Evolutionary conservation across 2,329 filamentous ascomycete genomes (phyloP), one percentile per base, ranked within the genome.

Genomic region (Botrytis squamosa): DNA sequence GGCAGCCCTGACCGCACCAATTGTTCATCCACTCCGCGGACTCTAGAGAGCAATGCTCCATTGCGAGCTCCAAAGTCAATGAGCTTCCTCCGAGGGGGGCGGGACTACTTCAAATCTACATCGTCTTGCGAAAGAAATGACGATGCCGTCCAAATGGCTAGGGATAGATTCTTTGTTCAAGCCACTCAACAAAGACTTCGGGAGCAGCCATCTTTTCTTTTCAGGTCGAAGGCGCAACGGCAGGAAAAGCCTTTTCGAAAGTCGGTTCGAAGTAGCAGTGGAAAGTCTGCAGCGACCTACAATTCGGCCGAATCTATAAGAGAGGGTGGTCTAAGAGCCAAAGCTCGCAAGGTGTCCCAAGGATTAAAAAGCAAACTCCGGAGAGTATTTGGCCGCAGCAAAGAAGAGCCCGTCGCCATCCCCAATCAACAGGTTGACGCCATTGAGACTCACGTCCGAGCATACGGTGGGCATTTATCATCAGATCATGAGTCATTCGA

Each of bases 311-410:
- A 25, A 68, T 72, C 29, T 75, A 73, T 60, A 4, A 83, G 81
- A 55, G 79, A 83, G 33, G 80, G 80, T 7, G 81, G 81, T 6
- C 77, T 90, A 42, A 85, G 84, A 64, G 82, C 83, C 44, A 89
- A 86, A 69, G 87, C 88, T 18, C 85, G 91, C 38, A 90, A 89
- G 46, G 88, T 90, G 22, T 93, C 91, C 0, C 86, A 84, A 25
- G 88, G 86, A 0, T 78, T 94, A 57, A 91, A 86, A 78, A 86
- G 85, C 66, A 92, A 86, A 74, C 78, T 94, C 74, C 91, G 86
- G 80, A 86, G 82, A 55, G 83, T 91, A 0, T 89, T 92, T 75
- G 83, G 84, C 40, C 81, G 85, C 29, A 76, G 74, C 64, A 83
- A 83, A 0, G 81, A 82, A 8, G 81, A 81, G 33, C 78, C 81